Percentiles rank a stretch among this genome's conserved stretches.
Evolutionary conservation across 2,329 filamentous ascomycete species (phyloP).

Genomic region (Dactylellina leptospora): DNA sequence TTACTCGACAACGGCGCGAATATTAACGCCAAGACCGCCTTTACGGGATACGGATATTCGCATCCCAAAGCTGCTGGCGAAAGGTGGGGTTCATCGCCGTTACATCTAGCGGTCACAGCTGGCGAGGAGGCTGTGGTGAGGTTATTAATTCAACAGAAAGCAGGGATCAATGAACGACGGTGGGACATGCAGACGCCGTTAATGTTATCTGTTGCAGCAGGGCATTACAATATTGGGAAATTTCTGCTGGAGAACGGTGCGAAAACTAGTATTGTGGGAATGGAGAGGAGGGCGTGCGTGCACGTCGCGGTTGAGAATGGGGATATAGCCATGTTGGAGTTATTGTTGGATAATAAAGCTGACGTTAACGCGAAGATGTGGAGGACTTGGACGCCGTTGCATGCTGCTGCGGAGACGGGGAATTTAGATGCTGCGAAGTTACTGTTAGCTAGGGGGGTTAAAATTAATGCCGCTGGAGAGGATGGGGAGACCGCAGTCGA

Average conservation of each 20-base stretch:
- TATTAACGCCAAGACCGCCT: conserved; percentile 36
- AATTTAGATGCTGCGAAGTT: conserved; percentile 25
- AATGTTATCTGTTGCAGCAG: conserved; percentile 19
- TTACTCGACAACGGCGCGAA: conserved; percentile 30
- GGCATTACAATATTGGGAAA: conserved; percentile 21
- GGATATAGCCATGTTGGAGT: conserved; percentile 30
- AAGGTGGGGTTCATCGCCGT: conserved; percentile 33
- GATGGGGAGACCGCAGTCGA: conserved; percentile 43
- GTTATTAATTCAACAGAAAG: conserved; percentile 14
- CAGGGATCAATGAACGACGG: conserved; percentile 30
- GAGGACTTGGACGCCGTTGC: conserved; percentile 47
- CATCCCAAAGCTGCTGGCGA: conserved; percentile 43
- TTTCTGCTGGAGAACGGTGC: conserved; percentile 26
- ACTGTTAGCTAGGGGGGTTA: conserved; percentile 17
- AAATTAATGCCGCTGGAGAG: conserved; percentile 40
- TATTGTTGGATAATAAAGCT: conserved; percentile 36
- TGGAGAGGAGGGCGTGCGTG: conserved; percentile 34
- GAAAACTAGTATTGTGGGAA: conserved; percentile 34
- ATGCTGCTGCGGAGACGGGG: conserved; percentile 37
- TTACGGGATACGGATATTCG: conserved; percentile 32
- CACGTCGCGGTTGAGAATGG: conserved; percentile 38
- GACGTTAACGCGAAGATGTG: conserved; percentile 49
- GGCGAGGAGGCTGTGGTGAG: conserved; percentile 23
- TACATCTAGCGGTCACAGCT: conserved; percentile 33
- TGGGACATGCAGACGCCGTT: conserved; percentile 47